A percentile compares a stretch with the other conserved stretches of the same genome.
These are phyloP conservation scores for Lentinula novae-zelandiae DNA, from an alignment of 1,284 basidiomycete species.

Conservation along the genomic window DNA sequence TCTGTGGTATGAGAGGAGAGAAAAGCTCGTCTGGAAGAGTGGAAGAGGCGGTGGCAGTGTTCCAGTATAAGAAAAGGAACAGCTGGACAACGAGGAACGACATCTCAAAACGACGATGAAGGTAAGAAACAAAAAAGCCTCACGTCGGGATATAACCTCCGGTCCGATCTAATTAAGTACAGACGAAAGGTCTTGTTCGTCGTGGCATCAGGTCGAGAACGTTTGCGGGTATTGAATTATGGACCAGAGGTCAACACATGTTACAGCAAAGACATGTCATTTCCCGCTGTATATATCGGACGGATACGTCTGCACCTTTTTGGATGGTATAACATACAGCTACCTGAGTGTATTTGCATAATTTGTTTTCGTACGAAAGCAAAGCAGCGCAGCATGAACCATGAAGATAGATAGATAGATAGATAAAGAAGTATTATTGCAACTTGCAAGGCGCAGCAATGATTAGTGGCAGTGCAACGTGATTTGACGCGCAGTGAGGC, in stretches of 20 bases:
- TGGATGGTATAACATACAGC: no score
- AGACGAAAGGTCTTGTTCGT: not conserved
- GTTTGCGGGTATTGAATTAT: not conserved
- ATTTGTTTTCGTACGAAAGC: no score
- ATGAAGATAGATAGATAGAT: no score
- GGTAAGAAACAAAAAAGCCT: not conserved
- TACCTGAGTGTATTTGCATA: no score
- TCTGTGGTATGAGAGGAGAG: constrained; percentile 51
- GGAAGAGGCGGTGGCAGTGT: not conserved
- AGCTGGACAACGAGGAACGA: not conserved
- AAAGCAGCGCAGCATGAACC: not conserved
- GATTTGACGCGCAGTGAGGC: not conserved
- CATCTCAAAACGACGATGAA: not conserved
- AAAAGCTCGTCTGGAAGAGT: constrained; percentile 42
- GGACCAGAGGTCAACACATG: no score
- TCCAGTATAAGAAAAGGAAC: not conserved
- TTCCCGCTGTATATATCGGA: no score
- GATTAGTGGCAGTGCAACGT: not conserved
- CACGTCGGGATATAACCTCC: not conserved
- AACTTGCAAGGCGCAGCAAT: no score
- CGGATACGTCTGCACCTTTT: no score
- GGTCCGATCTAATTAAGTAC: not conserved
- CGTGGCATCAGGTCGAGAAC: not conserved
- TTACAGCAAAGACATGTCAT: no score
- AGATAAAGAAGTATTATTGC: no score